Evolutionary conservation across 2,329 filamentous ascomycete species (phyloP), one percentile per base, ranked within the genome.

Genomic region (Tolypocladium capitatum): DNA sequence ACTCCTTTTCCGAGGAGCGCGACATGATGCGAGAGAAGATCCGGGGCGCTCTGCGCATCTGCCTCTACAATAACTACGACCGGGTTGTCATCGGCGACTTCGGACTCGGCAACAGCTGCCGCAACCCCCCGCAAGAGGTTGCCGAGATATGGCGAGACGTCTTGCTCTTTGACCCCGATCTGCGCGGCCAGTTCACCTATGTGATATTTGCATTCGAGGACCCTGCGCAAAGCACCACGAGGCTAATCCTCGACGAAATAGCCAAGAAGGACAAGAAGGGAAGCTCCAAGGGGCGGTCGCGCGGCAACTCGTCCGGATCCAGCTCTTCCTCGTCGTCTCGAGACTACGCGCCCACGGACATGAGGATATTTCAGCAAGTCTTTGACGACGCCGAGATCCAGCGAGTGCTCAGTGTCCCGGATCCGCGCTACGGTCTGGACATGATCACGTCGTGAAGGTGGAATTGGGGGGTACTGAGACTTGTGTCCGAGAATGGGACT

Each of bases 21-120:
- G 79, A 84, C 53, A 72, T 87, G 61, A 84, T 86, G 66, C 75
- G 74, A 56, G 80, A 84, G 56, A 87, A 88, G 65, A 81, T 89
- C 62, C 77, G 80, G 21, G 77, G 79, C 1, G 80, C 83, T 2
- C 74, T 89, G 18, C 75, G 80, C 43, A 86, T 88, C 52, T 85
- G 83, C 52, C 76, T 76, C 18, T 76, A 73, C 56, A 73, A 78
- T 55, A 68, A 70, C 49, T 78, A 80, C 57, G 65, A 69, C 36
- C 71, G 73, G 49, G 68, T 84, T 21, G 76, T 80, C 45, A 74
- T 83, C 49, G 78, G 78, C 21, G 80, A 80, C 53, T 84, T 83
- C 58, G 80, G 80, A 2, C 68, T 83, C 7, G 80, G 80, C 42
- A 81, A 81, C 52, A 70, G 72, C 34, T 77, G 78, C 58, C 73